Evolutionary conservation across 2,329 filamentous ascomycete genomes (phyloP), one percentile per base, ranked within the genome.

Genomic region (Cadophora sp.): DNA sequence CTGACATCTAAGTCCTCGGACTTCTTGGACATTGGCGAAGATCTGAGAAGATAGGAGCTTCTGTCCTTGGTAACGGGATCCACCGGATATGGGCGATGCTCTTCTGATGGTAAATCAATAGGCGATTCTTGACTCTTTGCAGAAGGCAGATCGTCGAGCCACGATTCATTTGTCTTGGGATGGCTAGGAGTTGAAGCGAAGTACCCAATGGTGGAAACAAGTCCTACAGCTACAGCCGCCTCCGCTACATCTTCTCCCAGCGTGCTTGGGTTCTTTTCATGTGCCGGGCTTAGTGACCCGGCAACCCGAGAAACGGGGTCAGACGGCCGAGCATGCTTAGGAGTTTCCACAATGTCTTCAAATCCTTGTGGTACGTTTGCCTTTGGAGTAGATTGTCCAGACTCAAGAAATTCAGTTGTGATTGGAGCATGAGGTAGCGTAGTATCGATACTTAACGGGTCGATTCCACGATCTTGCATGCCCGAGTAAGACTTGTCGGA

Each of bases 351-450:
- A 59, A 59, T 18, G 16, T 51, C 22, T 24, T 61, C 36, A n/a
- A 36, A 20, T n/a, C 20, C 36, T 47, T 22, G 22, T 36, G 56
- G 39, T 2, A 43, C 50, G n/a, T 39, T 45, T 33, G 62, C 39
- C 68, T 87, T 91, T 1, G 91, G 91, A 1, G 91, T 94, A 0
- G 85, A 84, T 74, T 92, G 87, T 70, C 88, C 82, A 6, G 89
- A 92, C 53, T 83, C 89, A 9, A 88, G 79, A 33, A 84, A 75
- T 59, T 89, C 85, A 9, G 80, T 74, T 11, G 77, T 74, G 4
- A 79, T 76, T 1, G 74, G 71, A 22, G 77, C 64, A 18, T 78
- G 71, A 13, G 72, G 67, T 18, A 74, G 68, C 6, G 74, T 74
- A 14, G 83, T 85, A 61, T 84, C 78, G 64, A 84, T 79, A 6